Conservation (phyloP, 108 stramenopile genomes). For the Cylindrotheca closterium region DNA sequence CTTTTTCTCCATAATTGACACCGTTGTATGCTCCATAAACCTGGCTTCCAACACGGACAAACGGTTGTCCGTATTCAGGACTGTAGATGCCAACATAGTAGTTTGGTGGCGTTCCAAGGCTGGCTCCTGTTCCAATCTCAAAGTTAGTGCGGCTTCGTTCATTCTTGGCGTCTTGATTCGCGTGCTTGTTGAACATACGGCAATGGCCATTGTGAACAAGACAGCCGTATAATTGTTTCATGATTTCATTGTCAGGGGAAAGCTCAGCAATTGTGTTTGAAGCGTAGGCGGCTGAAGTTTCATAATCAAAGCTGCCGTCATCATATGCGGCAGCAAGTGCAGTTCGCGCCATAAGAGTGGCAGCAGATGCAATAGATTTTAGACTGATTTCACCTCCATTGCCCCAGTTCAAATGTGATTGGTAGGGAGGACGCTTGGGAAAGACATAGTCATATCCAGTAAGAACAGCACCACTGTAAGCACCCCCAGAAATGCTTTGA, state of each 20-base stretch:
- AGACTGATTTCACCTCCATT: slow-evolving; percentile 46
- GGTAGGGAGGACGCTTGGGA: slow-evolving; percentile 59
- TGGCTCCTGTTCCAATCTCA: slow-evolving; percentile 42
- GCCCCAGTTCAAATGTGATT: slow-evolving; percentile 71
- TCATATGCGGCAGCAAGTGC: slow-evolving; percentile 83
- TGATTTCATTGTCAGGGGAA: slow-evolving; percentile 45
- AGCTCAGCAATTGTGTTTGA: slow-evolving; percentile 53
- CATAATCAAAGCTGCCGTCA: slow-evolving; percentile 62
- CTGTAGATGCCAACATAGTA: slow-evolving; percentile 78
- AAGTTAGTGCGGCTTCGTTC: slow-evolving; percentile 53
- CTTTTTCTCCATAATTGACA: slow-evolving; percentile 60
- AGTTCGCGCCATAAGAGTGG: slow-evolving; percentile 79
- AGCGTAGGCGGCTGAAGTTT: slow-evolving; percentile 61
- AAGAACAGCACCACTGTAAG: slow-evolving; percentile 70
- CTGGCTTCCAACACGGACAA: slow-evolving; percentile 64
- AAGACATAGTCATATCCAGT: slow-evolving; percentile 82
- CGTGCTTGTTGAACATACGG: slow-evolving; percentile 55
- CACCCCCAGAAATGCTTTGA: slow-evolving; percentile 45
- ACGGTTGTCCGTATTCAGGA: slow-evolving; percentile 68
- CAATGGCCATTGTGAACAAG: slow-evolving; percentile 72
- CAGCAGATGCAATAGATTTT: slow-evolving; percentile 75
- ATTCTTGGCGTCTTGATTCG: slow-evolving; percentile 53
- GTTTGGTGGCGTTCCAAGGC: slow-evolving; percentile 67
- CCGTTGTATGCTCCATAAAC: slow-evolving; percentile 70
- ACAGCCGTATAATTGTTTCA: slow-evolving; percentile 57